A percentile compares a stretch with the other conserved stretches of the same genome.
phyloP scores from a whole-genome alignment of 257 asterid genomes.

The Thymus mandschuricus region DNA sequence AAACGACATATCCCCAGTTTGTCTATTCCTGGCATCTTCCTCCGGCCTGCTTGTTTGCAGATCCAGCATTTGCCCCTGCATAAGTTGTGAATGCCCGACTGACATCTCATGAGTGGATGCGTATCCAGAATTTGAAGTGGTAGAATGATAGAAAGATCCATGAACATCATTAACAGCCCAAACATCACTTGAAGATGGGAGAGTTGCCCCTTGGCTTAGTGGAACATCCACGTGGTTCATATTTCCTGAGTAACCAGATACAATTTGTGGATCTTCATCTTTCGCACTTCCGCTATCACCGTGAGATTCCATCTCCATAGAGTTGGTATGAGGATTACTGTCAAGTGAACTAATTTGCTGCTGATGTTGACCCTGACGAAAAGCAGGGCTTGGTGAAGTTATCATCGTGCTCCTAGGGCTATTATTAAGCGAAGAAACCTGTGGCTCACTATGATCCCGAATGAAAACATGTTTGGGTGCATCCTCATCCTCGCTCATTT shows the following conservation, averaged over 20 bases:
- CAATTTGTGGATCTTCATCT: constrained; percentile 46
- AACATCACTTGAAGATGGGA: constrained; percentile 48
- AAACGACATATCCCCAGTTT: constrained; percentile 50
- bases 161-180: constrained; percentile 72
- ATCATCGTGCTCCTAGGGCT: constrained; percentile 37
- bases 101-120: constrained; percentile 59
- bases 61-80: constrained; percentile 49
- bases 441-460: constrained; percentile 38
- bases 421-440: constrained; percentile 37
- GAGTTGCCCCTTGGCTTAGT: constrained; percentile 42
- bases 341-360: constrained; percentile 44
- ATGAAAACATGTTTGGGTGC: constrained; percentile 42
- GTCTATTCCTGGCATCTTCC: constrained; percentile 54
- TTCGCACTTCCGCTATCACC: constrained; percentile 41
- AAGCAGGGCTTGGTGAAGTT: constrained; percentile 38
- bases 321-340: constrained; percentile 43
- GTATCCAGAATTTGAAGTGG: constrained; percentile 53
- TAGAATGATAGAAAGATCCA: constrained; percentile 55
- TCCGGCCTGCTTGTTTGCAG: constrained; percentile 45
- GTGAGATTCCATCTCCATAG: constrained; percentile 50
- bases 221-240: constrained; percentile 48
- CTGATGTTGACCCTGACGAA: constrained; percentile 42
- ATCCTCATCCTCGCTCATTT: constrained; percentile 42
- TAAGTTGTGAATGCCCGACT: constrained; percentile 59
- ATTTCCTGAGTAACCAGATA: constrained; percentile 51